Percentiles rank a stretch among this genome's conserved stretches.
Conservation (phyloP, 208 protist species). For the Wallacemonas sp. region DNA sequence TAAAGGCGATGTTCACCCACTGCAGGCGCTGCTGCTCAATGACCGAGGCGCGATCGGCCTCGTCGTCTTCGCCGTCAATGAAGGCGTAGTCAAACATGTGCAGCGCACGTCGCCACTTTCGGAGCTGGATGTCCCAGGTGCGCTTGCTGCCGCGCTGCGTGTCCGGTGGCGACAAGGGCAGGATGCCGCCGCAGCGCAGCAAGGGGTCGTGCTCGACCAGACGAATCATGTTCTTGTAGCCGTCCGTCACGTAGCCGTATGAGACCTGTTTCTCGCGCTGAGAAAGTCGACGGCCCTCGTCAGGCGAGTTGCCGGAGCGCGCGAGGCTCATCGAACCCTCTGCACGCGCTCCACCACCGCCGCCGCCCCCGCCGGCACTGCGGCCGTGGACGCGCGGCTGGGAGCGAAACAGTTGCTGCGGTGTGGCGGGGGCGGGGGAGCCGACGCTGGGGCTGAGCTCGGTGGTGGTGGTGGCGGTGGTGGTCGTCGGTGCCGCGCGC, state of each 20-base stretch:
- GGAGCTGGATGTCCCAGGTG: conserved; percentile 78
- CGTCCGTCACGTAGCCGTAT: conserved; percentile 76
- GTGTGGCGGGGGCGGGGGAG: conserved; percentile 7
- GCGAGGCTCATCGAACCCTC: neutral
- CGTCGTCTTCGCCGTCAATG: conserved; percentile 76
- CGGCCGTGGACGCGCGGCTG: neutral
- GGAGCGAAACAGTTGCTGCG: neutral
- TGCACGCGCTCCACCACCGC: neutral
- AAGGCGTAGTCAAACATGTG: conserved; percentile 92
- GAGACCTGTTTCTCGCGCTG: conserved; percentile 85
- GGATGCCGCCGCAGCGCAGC: conserved; percentile 65
- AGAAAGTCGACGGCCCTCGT: conserved; percentile 56
- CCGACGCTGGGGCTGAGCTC: neutral
- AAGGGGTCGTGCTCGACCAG: conserved; percentile 77
- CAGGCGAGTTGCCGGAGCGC: conserved; percentile 47
- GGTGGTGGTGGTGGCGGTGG: neutral
- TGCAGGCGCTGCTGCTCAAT: conserved; percentile 75
- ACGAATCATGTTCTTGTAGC: conserved; percentile 83
- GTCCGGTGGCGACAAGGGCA: conserved; percentile 70
- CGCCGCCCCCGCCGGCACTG: neutral
- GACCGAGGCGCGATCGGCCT: conserved; percentile 27
- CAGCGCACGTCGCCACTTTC: conserved; percentile 85
- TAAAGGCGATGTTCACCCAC: conserved; percentile 71
- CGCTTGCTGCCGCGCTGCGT: conserved; percentile 70
- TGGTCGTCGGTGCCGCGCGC: neutral